phyloP scores from a whole-genome alignment of 169 alveolate species.

The Eimeria praecox region DNA sequence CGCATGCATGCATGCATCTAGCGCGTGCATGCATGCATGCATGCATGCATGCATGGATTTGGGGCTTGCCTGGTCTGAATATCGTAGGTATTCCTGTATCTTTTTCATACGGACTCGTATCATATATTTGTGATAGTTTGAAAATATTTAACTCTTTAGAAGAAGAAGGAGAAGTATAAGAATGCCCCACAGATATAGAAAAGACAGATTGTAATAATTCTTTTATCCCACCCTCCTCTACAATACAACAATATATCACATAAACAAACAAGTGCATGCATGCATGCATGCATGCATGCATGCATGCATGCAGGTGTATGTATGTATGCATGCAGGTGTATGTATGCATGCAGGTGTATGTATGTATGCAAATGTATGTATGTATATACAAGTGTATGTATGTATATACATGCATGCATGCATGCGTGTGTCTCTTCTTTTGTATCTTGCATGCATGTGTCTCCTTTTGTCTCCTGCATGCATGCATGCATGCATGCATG shows the following conservation, averaged over 20 bases:
- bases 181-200: too few species aligned
- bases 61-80: constrained; percentile 30
- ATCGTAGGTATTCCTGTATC: constrained; percentile 38
- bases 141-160: not conserved
- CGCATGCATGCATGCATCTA: not conserved
- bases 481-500: not conserved
- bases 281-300: constrained; percentile 19
- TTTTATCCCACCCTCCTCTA: too few species aligned
- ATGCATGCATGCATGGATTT: constrained; percentile 15
- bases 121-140: constrained; percentile 31
- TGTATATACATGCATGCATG: constrained; percentile 1
- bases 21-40: constrained; percentile 39
- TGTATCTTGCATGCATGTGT: constrained; percentile 31
- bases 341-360: not conserved
- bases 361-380: not conserved
- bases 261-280: not conserved
- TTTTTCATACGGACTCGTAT: constrained; percentile 72
- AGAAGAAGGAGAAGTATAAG: not conserved
- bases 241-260: too few species aligned
- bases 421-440: too few species aligned
- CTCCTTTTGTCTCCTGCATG: not conserved
- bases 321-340: not conserved
- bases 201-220: not conserved
- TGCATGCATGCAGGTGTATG: not conserved
- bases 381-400: too few species aligned